Percentiles rank a stretch among this genome's conserved stretches.
These are phyloP conservation scores for Fusarium tanahbumbuense DNA, from an alignment of 2,329 filamentous ascomycete species.

Conservation along the genomic window DNA sequence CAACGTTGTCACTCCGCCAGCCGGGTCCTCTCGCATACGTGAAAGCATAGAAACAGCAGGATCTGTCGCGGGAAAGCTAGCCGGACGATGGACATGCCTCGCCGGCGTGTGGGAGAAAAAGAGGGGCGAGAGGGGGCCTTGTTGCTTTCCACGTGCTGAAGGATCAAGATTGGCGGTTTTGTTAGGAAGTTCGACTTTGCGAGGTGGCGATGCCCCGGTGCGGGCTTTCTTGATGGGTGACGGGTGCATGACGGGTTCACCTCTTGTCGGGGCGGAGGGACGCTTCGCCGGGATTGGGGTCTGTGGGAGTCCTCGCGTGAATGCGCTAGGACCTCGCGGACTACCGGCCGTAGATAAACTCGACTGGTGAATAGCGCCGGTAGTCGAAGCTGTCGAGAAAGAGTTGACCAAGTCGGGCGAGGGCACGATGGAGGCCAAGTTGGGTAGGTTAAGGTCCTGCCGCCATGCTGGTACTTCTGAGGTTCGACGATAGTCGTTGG, in stretches of 20 bases:
- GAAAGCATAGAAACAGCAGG: conserved; percentile 60
- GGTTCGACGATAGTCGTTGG: conserved; percentile 27
- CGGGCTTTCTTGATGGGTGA: conserved; percentile 61
- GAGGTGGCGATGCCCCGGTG: conserved; percentile 59
- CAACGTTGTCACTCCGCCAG: conserved; percentile 63
- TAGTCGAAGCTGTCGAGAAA: conserved; percentile 19
- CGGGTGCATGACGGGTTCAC: conserved; percentile 49
- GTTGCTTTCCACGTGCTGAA: conserved; percentile 46
- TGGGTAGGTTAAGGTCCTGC: conserved; percentile 34
- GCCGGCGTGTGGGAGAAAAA: conserved; percentile 63
- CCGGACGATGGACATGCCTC: conserved; percentile 53
- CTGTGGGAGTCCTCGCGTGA: conserved; percentile 31
- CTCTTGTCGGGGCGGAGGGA: conserved; percentile 35
- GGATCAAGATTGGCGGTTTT: conserved; percentile 36
- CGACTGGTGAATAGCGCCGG: conserved; percentile 38
- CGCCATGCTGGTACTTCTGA: conserved; percentile 40
- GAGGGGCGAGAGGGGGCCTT: conserved; percentile 61
- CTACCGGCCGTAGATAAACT: conserved; percentile 36
- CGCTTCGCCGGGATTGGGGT: conserved; percentile 45
- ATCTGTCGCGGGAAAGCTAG: conserved; percentile 55
- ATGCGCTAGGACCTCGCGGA: conserved; percentile 27
- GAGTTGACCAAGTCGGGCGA: conserved; percentile 19
- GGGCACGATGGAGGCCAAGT: conserved; percentile 37
- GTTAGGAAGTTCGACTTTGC: conserved; percentile 57
- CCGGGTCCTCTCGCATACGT: conserved; percentile 57